Base-by-base conservation (phyloP, 2,329 filamentous ascomycete genomes). In the Pseudocercospora pini-densiflorae region DNA sequence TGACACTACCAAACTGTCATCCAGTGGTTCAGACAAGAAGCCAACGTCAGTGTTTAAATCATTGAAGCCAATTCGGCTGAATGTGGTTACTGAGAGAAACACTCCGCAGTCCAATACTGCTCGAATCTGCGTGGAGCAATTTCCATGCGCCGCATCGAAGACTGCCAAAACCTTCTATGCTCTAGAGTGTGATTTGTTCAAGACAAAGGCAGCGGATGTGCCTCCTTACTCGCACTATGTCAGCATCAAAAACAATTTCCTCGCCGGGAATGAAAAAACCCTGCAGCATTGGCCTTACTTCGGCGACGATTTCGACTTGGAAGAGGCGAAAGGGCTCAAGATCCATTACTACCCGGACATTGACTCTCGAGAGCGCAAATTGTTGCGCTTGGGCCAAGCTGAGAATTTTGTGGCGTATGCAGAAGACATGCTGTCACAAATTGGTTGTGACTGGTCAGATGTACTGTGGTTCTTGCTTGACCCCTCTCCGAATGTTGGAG, bases 221-320 rank as follows among this genome's bases (percentile, higher is more conserved):
- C 81, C 81, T 2, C 66, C 65, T 9, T 83, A 81, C 69, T 77
- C 75, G 1, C 79, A 81, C 64, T 82, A 80, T 65, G 77, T 81
- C n/a, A 77, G 73, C 45, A 72, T 83, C 51, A 77, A 76, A 58
- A 70, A 77, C 45, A 83, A 80, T 62, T 71, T 83, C 3, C 77
- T 83, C 0, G 76, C 78, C 3, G 75, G 78, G 14, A 83, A 83
- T 59, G 75, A 78, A 33, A 77, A 71, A 1, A 79, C 75, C 24
- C 63, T 83, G n/a, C 75, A 80, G n/a, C 76, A 77, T 23, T 79
- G 77, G 73, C 79, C 79, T 2, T 80, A 80, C 65, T 79, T 81
- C 62, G 74, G 73, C 9, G 77, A 79, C 51, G 75, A 77, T 19
- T 75, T 75, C 14, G 75, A 81, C n/a, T 72, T 66, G 45, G 71